Conservation (phyloP, 2,329 filamentous ascomycete species). For the Monosporascus sp. region DNA sequence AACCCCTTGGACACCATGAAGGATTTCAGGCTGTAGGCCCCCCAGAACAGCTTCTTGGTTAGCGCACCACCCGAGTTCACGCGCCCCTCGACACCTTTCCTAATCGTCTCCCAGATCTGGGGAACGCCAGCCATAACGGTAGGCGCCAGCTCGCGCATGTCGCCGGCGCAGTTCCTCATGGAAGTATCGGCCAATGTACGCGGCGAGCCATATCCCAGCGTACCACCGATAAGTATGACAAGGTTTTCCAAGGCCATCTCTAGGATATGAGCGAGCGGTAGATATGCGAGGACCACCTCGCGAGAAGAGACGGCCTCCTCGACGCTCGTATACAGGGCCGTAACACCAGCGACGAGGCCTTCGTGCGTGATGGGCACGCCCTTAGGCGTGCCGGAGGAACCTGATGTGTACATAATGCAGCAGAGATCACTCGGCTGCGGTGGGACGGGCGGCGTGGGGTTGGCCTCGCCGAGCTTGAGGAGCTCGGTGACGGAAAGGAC, state of each 20-base stretch:
- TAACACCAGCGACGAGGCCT: slow-evolving; percentile 74
- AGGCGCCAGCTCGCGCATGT: slow-evolving; percentile 87
- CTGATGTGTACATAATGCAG: slow-evolving; percentile 84
- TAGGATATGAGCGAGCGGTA: slow-evolving; percentile 92
- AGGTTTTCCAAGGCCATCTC: slow-evolving; percentile 95
- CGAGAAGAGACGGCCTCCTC: slow-evolving; percentile 70
- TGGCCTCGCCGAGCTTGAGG: slow-evolving; percentile 55
- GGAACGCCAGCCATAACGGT: slow-evolving; percentile 92
- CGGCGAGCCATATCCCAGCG: slow-evolving; percentile 88
- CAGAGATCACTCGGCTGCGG: slow-evolving; percentile 72
- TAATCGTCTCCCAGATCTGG: slow-evolving; percentile 94
- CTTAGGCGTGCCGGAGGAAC: slow-evolving; percentile 84
- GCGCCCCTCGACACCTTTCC: slow-evolving; percentile 84
- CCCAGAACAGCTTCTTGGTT: slow-evolving; percentile 72
- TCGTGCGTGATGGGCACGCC: slow-evolving; percentile 79
- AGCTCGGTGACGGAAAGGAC: slow-evolving; percentile 53
- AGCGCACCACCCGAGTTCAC: slow-evolving; percentile 68
- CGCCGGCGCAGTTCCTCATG: slow-evolving; percentile 84
- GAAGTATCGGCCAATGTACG: slow-evolving; percentile 82
- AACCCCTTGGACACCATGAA: slow-evolving; percentile 54
- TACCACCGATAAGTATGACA: slow-evolving; percentile 82
- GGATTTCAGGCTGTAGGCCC: slow-evolving; percentile 53
- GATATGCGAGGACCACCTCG: slow-evolving; percentile 81
- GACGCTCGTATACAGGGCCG: slow-evolving; percentile 74
- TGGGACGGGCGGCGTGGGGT: slow-evolving; percentile 64